These are phyloP conservation scores for Pyrenophora seminiperda DNA, from an alignment of 2,329 filamentous ascomycete species.

Conservation along the genomic window DNA sequence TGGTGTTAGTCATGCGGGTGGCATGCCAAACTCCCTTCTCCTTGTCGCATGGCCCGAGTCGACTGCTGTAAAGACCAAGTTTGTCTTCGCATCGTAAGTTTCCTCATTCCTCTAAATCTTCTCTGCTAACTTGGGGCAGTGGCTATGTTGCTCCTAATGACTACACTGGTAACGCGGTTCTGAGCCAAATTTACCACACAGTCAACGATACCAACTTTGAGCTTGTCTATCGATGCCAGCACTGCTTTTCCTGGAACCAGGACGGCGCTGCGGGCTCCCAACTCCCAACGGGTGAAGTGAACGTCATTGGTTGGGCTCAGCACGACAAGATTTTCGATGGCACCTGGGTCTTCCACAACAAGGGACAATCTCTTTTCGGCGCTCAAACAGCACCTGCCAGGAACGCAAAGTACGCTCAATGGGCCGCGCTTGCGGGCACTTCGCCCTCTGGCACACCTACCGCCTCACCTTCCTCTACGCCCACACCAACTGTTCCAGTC, in stretches of 20 bases:
- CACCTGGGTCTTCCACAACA: slow-evolving; percentile 59
- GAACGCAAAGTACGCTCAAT: slow-evolving; percentile 51
- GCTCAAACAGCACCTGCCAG: slow-evolving; percentile 52
- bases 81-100: slow-evolving; percentile 40
- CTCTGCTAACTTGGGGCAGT: slow-evolving; percentile 32
- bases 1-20: slow-evolving; percentile 45
- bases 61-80: slow-evolving; percentile 38
- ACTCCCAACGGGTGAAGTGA: slow-evolving; percentile 42
- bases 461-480: slow-evolving; percentile 29
- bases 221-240: slow-evolving; percentile 68
- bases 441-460: slow-evolving; percentile 25
- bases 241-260: slow-evolving; percentile 54
- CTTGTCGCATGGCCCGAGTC: slow-evolving; percentile 41
- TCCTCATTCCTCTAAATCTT: too few relatives aligned
- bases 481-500: slow-evolving; percentile 39
- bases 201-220: slow-evolving; percentile 65
- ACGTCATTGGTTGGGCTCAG: slow-evolving; percentile 63
- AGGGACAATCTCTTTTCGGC: slow-evolving; percentile 61
- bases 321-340: slow-evolving; percentile 49
- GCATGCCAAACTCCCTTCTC: slow-evolving; percentile 45
- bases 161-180: slow-evolving; percentile 66
- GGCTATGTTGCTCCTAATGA: slow-evolving; percentile 64
- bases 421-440: slow-evolving; percentile 45
- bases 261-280: slow-evolving; percentile 48
- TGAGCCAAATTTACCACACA: slow-evolving; percentile 64